Conservation (phyloP, 345 rosid genomes). For the Citrus trifoliata region DNA sequence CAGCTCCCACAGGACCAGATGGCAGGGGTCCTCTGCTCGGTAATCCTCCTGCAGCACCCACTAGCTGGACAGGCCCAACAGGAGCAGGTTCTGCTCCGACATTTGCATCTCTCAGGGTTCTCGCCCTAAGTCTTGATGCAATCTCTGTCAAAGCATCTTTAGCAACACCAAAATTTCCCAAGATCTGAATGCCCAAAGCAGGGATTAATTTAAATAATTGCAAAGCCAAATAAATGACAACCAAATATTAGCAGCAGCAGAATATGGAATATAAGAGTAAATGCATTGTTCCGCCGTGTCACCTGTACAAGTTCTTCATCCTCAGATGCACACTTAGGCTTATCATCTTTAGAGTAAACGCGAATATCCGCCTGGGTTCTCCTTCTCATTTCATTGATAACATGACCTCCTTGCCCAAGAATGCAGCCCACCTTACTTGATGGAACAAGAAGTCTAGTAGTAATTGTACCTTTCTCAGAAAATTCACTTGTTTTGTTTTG, state of each 20-base stretch:
- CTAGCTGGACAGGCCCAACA: slow-evolving; percentile 30
- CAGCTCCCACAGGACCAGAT: slow-evolving; percentile 26
- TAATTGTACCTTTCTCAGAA: slow-evolving; percentile 40
- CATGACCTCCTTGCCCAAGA: slow-evolving; percentile 62
- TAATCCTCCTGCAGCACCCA: slow-evolving; percentile 30
- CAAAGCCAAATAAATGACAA: background rate
- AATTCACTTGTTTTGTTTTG: slow-evolving; percentile 47
- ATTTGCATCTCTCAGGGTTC: slow-evolving; percentile 49
- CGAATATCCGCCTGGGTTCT: slow-evolving; percentile 58
- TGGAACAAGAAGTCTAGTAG: slow-evolving; percentile 53
- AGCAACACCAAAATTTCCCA: slow-evolving; percentile 49
- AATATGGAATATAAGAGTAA: background rate
- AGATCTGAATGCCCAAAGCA: slow-evolving; percentile 38
- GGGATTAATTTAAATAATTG: slow-evolving; percentile 9
- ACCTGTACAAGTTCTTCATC: slow-evolving; percentile 70
- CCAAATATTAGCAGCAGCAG: background rate
- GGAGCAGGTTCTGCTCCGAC: slow-evolving; percentile 33
- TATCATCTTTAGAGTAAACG: slow-evolving; percentile 51
- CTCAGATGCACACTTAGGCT: slow-evolving; percentile 48
- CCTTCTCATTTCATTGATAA: slow-evolving; percentile 66
- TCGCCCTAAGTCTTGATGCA: slow-evolving; percentile 44
- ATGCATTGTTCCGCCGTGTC: slow-evolving; percentile 5
- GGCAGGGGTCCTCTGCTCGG: slow-evolving; percentile 26
- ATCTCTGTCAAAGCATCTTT: slow-evolving; percentile 58
- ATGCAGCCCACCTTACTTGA: slow-evolving; percentile 58